Evolutionary conservation across 768 basidiomycete species (phyloP).

Genomic region (Lyophyllum atratum): DNA sequence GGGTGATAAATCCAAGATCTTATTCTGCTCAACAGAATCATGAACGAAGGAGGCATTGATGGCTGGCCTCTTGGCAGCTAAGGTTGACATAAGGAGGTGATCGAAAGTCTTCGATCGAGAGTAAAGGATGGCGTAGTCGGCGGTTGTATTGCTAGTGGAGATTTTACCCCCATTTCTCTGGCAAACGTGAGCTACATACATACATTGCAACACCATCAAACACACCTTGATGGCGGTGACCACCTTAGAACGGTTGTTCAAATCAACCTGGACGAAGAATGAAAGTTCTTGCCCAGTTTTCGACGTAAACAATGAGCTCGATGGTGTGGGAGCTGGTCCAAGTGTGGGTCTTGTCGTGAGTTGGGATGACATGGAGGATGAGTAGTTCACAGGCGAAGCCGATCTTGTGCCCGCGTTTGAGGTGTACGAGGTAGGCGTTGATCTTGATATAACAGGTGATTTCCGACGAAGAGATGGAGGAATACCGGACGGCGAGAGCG

Average conservation of each 20-base stretch:
- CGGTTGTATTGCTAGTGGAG: conserved; percentile 48
- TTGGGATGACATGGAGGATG: conserved; percentile 1
- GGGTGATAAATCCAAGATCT: conserved; percentile 42
- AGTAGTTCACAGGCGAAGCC: conserved; percentile 6
- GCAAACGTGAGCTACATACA: background rate
- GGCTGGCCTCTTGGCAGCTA: conserved; percentile 41
- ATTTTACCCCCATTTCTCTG: conserved; percentile 73
- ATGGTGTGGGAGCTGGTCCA: conserved; percentile 11
- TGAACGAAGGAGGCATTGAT: conserved; percentile 55
- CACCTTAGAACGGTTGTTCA: conserved; percentile 51
- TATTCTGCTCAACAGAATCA: conserved; percentile 48
- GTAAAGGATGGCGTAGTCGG: conserved; percentile 64
- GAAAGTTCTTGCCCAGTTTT: conserved; percentile 42
- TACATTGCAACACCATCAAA: background rate
- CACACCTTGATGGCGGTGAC: conserved; percentile 64
- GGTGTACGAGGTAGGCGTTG: conserved; percentile 8
- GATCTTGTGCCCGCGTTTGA: conserved; percentile 12
- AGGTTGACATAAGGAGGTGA: conserved; percentile 39
- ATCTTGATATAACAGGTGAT: conserved; percentile 10
- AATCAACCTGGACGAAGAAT: conserved; percentile 73
- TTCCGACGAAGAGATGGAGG: conserved; percentile 18
- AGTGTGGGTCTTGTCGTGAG: conserved; percentile 1
- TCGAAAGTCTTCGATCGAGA: conserved; percentile 51
- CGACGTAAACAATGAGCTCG: conserved; percentile 43
- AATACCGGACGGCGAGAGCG: conserved; percentile 14